Conservation (phyloP, 345 rosid species). For the Ceriops tagal region DNA sequence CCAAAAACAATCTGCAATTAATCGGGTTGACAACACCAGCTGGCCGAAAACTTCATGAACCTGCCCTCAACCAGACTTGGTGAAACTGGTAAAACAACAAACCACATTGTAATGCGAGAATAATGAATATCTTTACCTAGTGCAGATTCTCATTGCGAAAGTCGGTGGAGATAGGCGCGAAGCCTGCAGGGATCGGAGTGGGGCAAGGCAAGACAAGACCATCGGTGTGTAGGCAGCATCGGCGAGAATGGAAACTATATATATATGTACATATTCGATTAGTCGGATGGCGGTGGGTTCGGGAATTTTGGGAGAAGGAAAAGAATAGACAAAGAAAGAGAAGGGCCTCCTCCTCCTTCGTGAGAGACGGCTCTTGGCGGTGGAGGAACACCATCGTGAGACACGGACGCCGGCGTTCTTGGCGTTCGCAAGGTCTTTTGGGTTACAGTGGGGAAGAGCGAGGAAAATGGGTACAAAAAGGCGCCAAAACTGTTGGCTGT, state of each 20-base stretch:
- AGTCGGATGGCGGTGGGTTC: constrained; percentile 24
- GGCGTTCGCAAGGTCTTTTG: no score
- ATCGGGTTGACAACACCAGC: constrained; percentile 49
- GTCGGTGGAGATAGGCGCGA: constrained; percentile 54
- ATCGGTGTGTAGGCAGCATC: constrained; percentile 62
- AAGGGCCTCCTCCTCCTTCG: constrained; percentile 32
- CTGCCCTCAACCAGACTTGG: constrained; percentile 29
- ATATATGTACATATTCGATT: constrained; percentile 33
- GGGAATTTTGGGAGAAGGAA: constrained; percentile 38
- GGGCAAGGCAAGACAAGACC: no score
- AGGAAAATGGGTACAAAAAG: no score
- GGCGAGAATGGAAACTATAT: constrained; percentile 35
- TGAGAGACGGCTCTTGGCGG: constrained; percentile 19
- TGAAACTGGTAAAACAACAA: constrained; percentile 9
- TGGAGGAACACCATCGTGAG: no score
- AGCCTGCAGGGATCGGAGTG: constrained; percentile 45
- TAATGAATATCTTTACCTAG: no score
- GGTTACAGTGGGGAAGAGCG: no score
- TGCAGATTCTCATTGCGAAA: not conserved
- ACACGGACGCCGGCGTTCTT: no score
- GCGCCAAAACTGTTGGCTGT: no score
- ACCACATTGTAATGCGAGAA: no score
- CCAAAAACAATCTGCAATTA: constrained; percentile 38
- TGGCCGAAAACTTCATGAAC: constrained; percentile 74
- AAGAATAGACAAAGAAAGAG: constrained; percentile 36